These are phyloP conservation scores for Perilla frutescens DNA, from an alignment of 257 asterid genomes.

Conservation along the genomic window DNA sequence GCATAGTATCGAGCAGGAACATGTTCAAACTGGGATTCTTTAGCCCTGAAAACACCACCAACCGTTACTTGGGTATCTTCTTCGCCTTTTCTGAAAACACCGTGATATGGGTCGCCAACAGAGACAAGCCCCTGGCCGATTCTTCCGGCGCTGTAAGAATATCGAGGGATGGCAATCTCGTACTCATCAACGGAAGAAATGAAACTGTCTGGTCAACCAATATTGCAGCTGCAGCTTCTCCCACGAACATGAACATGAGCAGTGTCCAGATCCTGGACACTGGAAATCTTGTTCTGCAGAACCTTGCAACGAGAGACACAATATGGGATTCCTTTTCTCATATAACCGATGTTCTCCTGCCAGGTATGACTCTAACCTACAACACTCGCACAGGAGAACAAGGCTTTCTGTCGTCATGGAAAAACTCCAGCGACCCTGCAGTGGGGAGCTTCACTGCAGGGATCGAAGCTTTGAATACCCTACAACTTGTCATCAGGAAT, in stretches of 20 bases:
- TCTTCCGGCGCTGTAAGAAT: background rate
- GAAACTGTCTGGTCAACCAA: slow-evolving; percentile 27
- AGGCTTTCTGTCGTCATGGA: slow-evolving; percentile 43
- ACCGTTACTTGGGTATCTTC: no score
- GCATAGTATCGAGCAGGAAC: no score
- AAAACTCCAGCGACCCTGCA: slow-evolving; percentile 40
- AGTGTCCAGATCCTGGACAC: slow-evolving; percentile 14
- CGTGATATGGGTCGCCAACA: no score
- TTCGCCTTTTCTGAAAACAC: no score
- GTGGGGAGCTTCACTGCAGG: slow-evolving; percentile 41
- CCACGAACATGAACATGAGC: slow-evolving; percentile 17
- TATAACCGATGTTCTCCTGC: slow-evolving; percentile 19
- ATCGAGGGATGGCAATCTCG: slow-evolving; percentile 12
- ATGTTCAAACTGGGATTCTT: no score
- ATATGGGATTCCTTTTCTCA: slow-evolving; percentile 24
- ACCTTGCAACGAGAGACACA: background rate
- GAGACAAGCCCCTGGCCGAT: slow-evolving; percentile 30
- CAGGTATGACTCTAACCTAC: slow-evolving; percentile 39
- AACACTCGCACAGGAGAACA: slow-evolving; percentile 34
- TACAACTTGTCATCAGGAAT: slow-evolving; percentile 34
- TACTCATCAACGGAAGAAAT: background rate
- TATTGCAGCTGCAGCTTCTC: background rate
- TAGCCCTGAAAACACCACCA: no score
- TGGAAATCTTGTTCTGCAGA: slow-evolving; percentile 9
- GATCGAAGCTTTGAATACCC: slow-evolving; percentile 23